Percentiles rank a stretch among this genome's conserved stretches.
These are phyloP conservation scores for Cantharellus anzutake DNA, from an alignment of 768 basidiomycete species.

Conservation along the genomic window DNA sequence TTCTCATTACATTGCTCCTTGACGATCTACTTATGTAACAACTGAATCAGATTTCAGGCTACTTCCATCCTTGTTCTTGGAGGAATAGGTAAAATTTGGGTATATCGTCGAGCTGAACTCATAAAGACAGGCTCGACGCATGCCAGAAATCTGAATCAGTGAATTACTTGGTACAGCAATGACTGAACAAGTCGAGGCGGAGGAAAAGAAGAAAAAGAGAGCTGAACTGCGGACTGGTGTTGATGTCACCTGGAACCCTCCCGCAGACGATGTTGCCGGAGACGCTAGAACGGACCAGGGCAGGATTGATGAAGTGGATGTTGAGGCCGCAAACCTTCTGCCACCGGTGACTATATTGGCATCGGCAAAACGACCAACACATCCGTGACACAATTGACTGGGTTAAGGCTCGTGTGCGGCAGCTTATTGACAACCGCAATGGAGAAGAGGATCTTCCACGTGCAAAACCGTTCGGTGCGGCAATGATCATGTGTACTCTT, in stretches of 20 bases:
- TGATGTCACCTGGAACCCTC: no score
- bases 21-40: slow-evolving; percentile 39
- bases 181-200: slow-evolving; percentile 58
- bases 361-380: slow-evolving; percentile 31
- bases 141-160: neutral
- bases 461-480: slow-evolving; percentile 32
- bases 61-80: slow-evolving; percentile 69
- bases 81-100: slow-evolving; percentile 79
- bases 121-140: neutral
- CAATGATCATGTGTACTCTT: slow-evolving; percentile 48
- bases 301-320: slow-evolving; percentile 13
- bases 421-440: slow-evolving; percentile 27
- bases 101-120: slow-evolving; percentile 42
- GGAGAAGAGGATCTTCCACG: slow-evolving; percentile 20
- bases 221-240: slow-evolving; percentile 5
- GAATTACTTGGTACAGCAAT: neutral
- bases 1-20: slow-evolving; percentile 82
- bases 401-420: slow-evolving; percentile 35
- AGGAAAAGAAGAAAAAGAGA: slow-evolving; percentile 40
- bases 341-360: slow-evolving; percentile 24
- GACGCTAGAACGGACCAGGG: slow-evolving; percentile 19
- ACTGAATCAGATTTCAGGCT: slow-evolving; percentile 36
- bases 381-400: slow-evolving; percentile 43
- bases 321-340: slow-evolving; percentile 14
- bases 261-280: slow-evolving; percentile 24